Evolutionary conservation across 176 grass and related monocot species (phyloP).

Genomic region (Olyra latifolia): DNA sequence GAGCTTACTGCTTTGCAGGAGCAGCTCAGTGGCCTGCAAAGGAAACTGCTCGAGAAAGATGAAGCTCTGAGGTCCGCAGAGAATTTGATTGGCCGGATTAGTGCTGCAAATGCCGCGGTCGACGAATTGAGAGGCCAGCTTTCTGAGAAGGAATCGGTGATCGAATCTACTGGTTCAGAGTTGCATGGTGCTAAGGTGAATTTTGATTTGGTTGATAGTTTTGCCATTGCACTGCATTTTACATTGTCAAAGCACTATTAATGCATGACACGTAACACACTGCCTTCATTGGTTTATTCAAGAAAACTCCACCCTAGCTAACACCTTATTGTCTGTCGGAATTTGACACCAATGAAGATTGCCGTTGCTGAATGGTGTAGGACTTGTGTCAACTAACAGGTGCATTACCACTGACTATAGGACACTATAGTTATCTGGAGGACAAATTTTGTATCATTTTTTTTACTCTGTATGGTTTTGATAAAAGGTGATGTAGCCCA

Average conservation of each 20-base stretch:
- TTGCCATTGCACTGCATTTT: not conserved
- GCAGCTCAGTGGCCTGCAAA: constrained; percentile 67
- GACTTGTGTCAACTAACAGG: not conserved
- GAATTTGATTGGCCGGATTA: constrained; percentile 58
- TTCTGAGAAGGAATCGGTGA: constrained; percentile 67
- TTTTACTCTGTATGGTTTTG: not conserved
- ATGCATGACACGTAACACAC: not conserved
- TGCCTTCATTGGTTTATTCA: not conserved
- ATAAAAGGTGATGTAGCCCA: not conserved
- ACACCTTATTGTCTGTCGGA: not conserved
- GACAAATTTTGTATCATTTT: not conserved
- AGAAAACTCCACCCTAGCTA: constrained; percentile 13
- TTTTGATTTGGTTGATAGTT: constrained; percentile 2
- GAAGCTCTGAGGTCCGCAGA: constrained; percentile 75
- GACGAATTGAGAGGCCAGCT: constrained; percentile 72
- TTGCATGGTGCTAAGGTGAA: constrained; percentile 80
- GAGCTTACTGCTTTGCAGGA: constrained; percentile 69
- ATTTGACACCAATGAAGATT: not conserved
- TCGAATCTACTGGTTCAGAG: constrained; percentile 70
- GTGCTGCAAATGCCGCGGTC: constrained; percentile 41
- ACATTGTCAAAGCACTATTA: not conserved
- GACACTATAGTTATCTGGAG: not conserved
- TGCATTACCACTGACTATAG: not conserved
- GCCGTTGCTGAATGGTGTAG: not conserved
- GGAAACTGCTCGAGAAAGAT: constrained; percentile 83